Evolutionary conservation across 345 rosid genomes (phyloP).

Genomic region (Brassica juncea): DNA sequence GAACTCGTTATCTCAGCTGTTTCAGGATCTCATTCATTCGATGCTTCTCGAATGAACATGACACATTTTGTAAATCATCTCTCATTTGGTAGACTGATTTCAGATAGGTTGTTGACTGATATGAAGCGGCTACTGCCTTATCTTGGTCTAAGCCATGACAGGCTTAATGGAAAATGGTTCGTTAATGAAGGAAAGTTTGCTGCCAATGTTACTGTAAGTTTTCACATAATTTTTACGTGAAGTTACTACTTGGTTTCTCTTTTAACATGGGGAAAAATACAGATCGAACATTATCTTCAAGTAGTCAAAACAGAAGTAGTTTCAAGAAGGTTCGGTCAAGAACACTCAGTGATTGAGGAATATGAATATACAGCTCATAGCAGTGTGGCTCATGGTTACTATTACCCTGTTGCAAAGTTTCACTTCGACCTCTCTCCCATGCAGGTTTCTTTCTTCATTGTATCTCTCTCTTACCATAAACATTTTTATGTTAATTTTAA

Average conservation of each 20-base stretch:
- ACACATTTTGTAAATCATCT: slow-evolving; percentile 81
- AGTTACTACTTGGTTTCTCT: slow-evolving; percentile 13
- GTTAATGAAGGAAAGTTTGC: slow-evolving; percentile 65
- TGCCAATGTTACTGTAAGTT: slow-evolving; percentile 98
- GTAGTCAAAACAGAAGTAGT: slow-evolving; percentile 86
- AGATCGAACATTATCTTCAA: slow-evolving; percentile 97
- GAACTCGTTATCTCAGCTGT: slow-evolving; percentile 77
- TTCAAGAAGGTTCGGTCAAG: slow-evolving; percentile 45
- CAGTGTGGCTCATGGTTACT: slow-evolving; percentile 59
- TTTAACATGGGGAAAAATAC: slow-evolving; percentile 27
- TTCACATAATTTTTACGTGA: background rate
- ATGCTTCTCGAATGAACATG: slow-evolving; percentile 85
- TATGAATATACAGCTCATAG: slow-evolving; percentile 96
- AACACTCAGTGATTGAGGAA: slow-evolving; percentile 61
- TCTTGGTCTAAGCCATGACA: slow-evolving; percentile 79
- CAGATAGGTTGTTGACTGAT: slow-evolving; percentile 58
- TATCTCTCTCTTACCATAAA: background rate
- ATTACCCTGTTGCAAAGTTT: slow-evolving; percentile 77
- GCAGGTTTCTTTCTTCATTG: slow-evolving; percentile 60
- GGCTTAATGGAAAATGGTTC: slow-evolving; percentile 68
- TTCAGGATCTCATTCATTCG: slow-evolving; percentile 93
- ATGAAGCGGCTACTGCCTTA: slow-evolving; percentile 64
- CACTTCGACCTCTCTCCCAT: slow-evolving; percentile 95
- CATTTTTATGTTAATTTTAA: background rate
- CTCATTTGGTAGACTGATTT: slow-evolving; percentile 68